A percentile compares a stretch with the other conserved stretches of the same genome.
phyloP scores from a whole-genome alignment of 1,284 basidiomycete genomes.

The Pholiota adiposa region DNA sequence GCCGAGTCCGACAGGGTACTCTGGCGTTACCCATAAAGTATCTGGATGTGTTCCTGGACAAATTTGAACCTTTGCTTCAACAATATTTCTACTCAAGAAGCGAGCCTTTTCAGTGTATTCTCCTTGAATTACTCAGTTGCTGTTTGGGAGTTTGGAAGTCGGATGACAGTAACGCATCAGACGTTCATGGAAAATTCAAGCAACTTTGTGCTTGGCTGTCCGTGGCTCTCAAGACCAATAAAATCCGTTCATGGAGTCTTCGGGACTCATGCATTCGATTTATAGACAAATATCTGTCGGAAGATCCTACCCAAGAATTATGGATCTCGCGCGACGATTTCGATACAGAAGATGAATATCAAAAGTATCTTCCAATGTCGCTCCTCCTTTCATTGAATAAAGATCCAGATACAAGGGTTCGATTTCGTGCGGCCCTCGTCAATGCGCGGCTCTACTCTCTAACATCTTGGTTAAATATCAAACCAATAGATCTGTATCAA shows the following conservation, averaged over 20 bases:
- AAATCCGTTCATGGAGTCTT: conserved; percentile 66
- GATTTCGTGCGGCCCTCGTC: conserved; percentile 74
- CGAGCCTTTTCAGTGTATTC: conserved; percentile 56
- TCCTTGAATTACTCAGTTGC: conserved; percentile 67
- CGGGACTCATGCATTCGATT: conserved; percentile 72
- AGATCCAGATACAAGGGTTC: conserved; percentile 86
- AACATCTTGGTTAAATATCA: conserved; percentile 31
- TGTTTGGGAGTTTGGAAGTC: conserved; percentile 67
- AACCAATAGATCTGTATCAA: conserved; percentile 47
- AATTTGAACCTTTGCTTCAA: conserved; percentile 56
- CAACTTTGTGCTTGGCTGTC: conserved; percentile 60
- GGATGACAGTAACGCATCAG: conserved; percentile 36
- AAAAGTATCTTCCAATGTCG: conserved; percentile 45
- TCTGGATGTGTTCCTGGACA: conserved; percentile 57
- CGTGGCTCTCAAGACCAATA: conserved; percentile 43
- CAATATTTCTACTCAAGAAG: conserved; percentile 64
- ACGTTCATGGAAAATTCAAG: conserved; percentile 50
- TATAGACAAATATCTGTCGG: conserved; percentile 64
- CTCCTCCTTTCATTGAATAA: conserved; percentile 57
- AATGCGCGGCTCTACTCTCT: conserved; percentile 64
- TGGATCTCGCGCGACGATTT: conserved; percentile 43
- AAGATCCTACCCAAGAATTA: conserved; percentile 59
- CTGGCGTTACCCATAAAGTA: conserved; percentile 57
- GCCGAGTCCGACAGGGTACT: conserved; percentile 55
- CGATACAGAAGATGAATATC: conserved; percentile 24